phyloP scores from a whole-genome alignment of 345 rosid species.

The Eutrema heterophyllum region DNA sequence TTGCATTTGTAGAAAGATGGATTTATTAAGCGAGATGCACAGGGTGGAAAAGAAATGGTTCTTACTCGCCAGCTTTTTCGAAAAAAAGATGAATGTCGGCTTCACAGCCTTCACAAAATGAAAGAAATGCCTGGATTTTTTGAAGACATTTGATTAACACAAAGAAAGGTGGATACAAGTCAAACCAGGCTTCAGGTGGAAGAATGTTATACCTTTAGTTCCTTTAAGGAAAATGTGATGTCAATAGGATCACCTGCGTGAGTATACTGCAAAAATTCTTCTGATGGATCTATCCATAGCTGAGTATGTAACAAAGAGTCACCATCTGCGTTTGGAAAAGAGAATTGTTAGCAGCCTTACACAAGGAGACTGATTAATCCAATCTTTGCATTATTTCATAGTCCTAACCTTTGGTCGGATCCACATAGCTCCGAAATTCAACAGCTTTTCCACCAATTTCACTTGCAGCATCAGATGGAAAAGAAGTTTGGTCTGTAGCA shows the following conservation, averaged over 20 bases:
- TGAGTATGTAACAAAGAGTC: constrained; percentile 79
- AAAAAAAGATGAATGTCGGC: constrained; percentile 74
- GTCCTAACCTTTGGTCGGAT: constrained; percentile 70
- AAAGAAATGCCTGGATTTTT: constrained; percentile 68
- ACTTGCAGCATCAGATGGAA: constrained; percentile 67
- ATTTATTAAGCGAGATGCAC: background rate
- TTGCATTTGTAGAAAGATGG: constrained; percentile 1
- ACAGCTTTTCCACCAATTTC: constrained; percentile 92
- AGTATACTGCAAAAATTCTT: constrained; percentile 82
- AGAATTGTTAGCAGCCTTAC: constrained; percentile 20
- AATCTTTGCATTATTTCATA: background rate
- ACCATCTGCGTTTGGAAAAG: constrained; percentile 47
- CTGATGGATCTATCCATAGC: constrained; percentile 93
- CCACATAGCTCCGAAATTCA: constrained; percentile 86
- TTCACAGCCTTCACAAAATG: constrained; percentile 91
- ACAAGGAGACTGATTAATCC: background rate
- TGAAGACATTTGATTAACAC: background rate
- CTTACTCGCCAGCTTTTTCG: constrained; percentile 96
- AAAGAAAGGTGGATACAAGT: background rate
- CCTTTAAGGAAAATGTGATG: constrained; percentile 86
- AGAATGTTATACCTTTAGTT: constrained; percentile 53
- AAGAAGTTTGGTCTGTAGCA: constrained; percentile 62
- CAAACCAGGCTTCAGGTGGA: constrained; percentile 11
- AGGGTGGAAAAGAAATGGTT: constrained; percentile 13
- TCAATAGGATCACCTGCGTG: constrained; percentile 85